Conservation (phyloP, 2,329 filamentous ascomycete genomes). For the Bisporella sp. region DNA sequence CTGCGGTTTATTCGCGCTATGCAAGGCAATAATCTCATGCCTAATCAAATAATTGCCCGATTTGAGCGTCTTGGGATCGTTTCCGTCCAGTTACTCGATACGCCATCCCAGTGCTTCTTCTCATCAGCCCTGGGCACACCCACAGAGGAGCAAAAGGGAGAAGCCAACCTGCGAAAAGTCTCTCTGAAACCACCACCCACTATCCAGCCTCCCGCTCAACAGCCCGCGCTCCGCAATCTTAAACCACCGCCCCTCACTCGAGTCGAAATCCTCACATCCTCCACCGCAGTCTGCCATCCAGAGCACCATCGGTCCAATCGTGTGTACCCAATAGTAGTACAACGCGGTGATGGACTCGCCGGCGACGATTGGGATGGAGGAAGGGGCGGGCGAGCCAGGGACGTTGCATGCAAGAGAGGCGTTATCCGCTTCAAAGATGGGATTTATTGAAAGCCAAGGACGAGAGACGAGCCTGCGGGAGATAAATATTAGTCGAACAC, state of each 20-base stretch:
- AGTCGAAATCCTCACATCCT: too few species aligned
- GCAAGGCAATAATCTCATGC: conserved; percentile 49
- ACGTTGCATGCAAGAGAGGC: background rate
- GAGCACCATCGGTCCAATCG: background rate
- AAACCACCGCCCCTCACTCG: too few species aligned
- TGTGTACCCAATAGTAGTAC: background rate
- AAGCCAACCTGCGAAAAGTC: background rate
- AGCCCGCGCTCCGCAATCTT: background rate
- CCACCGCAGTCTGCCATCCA: too few species aligned
- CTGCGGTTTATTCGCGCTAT: conserved; percentile 44
- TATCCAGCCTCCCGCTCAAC: background rate
- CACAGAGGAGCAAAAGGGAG: too few species aligned
- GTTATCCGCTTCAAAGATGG: background rate
- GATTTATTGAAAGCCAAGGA: background rate
- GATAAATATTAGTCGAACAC: too few species aligned
- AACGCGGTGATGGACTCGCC: background rate
- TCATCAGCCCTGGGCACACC: too few species aligned
- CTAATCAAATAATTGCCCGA: conserved; percentile 49
- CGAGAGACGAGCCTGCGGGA: background rate
- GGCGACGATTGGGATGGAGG: background rate
- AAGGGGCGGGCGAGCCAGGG: background rate
- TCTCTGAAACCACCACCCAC: background rate
- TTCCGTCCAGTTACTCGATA: conserved; percentile 37
- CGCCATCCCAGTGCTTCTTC: background rate
- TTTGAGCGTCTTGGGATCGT: conserved; percentile 40